These are phyloP conservation scores for Suillus alpinus DNA, from an alignment of 768 basidiomycete genomes.

Conservation along the genomic window DNA sequence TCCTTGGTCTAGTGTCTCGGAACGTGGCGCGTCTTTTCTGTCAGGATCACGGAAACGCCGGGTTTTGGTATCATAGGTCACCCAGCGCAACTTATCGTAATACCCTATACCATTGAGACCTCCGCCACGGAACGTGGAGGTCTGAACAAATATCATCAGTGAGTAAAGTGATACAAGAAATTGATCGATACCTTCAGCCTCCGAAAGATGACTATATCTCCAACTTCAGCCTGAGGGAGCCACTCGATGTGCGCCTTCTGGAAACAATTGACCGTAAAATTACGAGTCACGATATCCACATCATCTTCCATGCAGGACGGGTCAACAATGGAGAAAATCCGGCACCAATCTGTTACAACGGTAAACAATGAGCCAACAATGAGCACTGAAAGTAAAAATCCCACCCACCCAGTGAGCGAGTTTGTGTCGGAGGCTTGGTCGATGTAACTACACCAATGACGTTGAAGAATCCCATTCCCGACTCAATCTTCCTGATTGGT, in stretches of 20 bases:
- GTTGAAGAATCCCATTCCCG: slow-evolving; percentile 19
- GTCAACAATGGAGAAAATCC: slow-evolving; percentile 49
- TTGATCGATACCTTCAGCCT: slow-evolving; percentile 43
- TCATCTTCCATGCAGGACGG: slow-evolving; percentile 40
- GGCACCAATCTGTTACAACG: slow-evolving; percentile 42
- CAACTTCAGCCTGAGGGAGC: slow-evolving; percentile 47
- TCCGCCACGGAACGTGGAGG: slow-evolving; percentile 28
- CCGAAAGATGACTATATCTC: slow-evolving; percentile 51
- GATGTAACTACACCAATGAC: slow-evolving; percentile 31
- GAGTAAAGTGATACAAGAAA: background rate
- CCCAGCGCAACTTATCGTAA: slow-evolving; percentile 50
- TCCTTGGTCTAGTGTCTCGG: slow-evolving; percentile 29
- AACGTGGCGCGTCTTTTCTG: slow-evolving; percentile 35
- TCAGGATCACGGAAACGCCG: slow-evolving; percentile 39
- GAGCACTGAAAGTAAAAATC: slow-evolving; percentile 7
- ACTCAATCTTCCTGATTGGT: slow-evolving; percentile 14
- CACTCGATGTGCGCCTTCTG: slow-evolving; percentile 43
- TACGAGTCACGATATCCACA: slow-evolving; percentile 18
- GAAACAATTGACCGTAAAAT: slow-evolving; percentile 47
- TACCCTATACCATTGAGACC: slow-evolving; percentile 42
- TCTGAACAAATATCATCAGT: slow-evolving; percentile 22
- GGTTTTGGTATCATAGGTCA: slow-evolving; percentile 43
- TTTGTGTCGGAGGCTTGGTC: slow-evolving; percentile 13
- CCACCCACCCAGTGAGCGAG: slow-evolving; percentile 28
- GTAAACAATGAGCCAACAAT: background rate